Percentiles rank a stretch among this genome's conserved stretches.
phyloP scores from a whole-genome alignment of 2,329 filamentous ascomycete genomes.

The Fusarium sp. region DNA sequence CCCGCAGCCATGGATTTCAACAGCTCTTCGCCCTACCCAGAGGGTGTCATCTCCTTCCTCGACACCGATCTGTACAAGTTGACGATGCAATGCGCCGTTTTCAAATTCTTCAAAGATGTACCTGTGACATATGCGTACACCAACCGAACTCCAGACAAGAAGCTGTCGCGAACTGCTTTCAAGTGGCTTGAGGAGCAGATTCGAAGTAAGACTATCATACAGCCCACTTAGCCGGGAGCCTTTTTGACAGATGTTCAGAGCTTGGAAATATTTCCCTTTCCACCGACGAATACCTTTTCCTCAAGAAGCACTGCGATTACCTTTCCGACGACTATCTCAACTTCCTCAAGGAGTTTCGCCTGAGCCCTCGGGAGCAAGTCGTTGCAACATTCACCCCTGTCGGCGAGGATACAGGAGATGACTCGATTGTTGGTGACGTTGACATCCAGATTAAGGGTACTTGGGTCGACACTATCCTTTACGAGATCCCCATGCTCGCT shows the following conservation, averaged over 20 bases:
- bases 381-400: constrained; percentile 71
- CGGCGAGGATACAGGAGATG: constrained; percentile 67
- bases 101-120: constrained; percentile 87
- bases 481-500: constrained; percentile 94
- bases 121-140: constrained; percentile 93
- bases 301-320: constrained; percentile 83
- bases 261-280: constrained; percentile 84
- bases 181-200: constrained; percentile 88
- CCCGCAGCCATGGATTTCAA: constrained; percentile 70
- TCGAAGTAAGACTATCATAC: constrained; percentile 66
- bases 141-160: constrained; percentile 94
- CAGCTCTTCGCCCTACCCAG: constrained; percentile 73
- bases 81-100: constrained; percentile 97
- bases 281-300: constrained; percentile 81
- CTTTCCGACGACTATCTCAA: constrained; percentile 80
- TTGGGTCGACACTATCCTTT: constrained; percentile 96
- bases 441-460: constrained; percentile 80
- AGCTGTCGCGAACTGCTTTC: constrained; percentile 84
- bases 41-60: constrained; percentile 83
- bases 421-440: constrained; percentile 77
- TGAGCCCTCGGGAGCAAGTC: constrained; percentile 85
- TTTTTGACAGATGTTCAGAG: constrained; percentile 61
- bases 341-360: constrained; percentile 83
- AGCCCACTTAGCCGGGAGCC: not conserved
- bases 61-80: constrained; percentile 93